Percentiles rank a stretch among this genome's conserved stretches.
phyloP scores from a whole-genome alignment of 176 grass and related monocot genomes.

The Triticum aestivum region DNA sequence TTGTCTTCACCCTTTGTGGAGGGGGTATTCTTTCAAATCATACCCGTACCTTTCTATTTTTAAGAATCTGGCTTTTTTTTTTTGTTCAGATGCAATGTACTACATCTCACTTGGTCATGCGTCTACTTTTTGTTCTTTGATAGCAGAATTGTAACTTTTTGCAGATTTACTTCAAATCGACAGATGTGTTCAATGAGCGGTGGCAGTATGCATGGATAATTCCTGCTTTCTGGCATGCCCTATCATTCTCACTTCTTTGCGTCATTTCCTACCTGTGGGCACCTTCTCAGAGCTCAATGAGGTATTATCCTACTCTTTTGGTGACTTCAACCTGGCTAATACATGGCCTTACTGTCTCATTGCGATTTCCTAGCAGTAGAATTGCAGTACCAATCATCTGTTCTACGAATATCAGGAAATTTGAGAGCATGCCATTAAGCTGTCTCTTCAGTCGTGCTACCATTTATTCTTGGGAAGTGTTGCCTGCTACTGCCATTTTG shows the following conservation, averaged over 20 bases:
- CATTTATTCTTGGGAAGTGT: background rate
- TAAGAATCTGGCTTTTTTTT: constrained; percentile 17
- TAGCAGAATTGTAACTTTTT: constrained; percentile 29
- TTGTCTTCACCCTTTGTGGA: constrained; percentile 11
- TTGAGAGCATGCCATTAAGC: background rate
- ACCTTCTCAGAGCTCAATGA: constrained; percentile 90
- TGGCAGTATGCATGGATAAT: constrained; percentile 98
- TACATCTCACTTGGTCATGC: constrained; percentile 1
- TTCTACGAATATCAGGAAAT: background rate
- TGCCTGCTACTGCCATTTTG: background rate
- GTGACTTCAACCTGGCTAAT: constrained; percentile 24
- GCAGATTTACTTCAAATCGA: constrained; percentile 98
- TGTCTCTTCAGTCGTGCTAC: background rate
- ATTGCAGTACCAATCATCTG: background rate
- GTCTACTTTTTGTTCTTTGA: background rate
- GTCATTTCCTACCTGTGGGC: constrained; percentile 93
- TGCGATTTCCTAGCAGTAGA: background rate
- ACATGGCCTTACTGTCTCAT: constrained; percentile 3
- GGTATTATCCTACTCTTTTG: constrained; percentile 41
- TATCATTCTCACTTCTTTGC: constrained; percentile 93
- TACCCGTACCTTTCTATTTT: background rate
- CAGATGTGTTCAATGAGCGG: constrained; percentile 87
- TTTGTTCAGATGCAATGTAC: background rate
- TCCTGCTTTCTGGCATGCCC: constrained; percentile 96
- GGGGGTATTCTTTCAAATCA: background rate